Evolutionary conservation across 1,284 basidiomycete species (phyloP).

Genomic region (Fomitopsis schrenkii): DNA sequence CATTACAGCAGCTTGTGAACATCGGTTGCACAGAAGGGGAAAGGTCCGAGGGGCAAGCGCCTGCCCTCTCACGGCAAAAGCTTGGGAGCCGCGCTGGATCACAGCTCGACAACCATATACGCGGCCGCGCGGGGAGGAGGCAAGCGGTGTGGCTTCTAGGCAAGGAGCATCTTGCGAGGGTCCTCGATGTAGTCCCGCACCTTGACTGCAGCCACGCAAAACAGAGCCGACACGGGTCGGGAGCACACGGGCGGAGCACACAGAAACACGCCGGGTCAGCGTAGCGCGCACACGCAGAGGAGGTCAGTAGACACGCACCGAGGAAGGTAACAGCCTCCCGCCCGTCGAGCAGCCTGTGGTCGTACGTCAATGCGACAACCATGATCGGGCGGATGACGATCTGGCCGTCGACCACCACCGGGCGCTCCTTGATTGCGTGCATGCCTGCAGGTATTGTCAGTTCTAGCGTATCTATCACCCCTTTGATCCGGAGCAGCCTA

Average conservation of each 20-base stretch:
- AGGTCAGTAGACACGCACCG: conserved; percentile 48
- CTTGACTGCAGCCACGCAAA: conserved; percentile 42
- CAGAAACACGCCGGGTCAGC: conserved; percentile 8
- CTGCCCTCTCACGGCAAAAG: background rate
- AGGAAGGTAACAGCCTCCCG: conserved; percentile 98
- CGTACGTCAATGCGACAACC: conserved; percentile 93
- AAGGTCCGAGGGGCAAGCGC: background rate
- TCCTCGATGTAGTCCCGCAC: conserved; percentile 71
- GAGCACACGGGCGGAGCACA: background rate
- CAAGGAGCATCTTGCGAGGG: conserved; percentile 59
- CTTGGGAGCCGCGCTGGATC: background rate
- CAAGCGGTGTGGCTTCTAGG: conserved; percentile 10
- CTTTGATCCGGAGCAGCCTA: background rate
- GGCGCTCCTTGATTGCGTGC: conserved; percentile 94
- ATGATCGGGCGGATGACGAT: conserved; percentile 97
- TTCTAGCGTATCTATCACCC: background rate
- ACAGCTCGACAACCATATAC: background rate
- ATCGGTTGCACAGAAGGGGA: background rate
- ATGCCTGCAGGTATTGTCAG: conserved; percentile 52
- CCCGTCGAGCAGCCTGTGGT: conserved; percentile 95
- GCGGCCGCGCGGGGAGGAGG: background rate
- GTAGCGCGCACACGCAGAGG: background rate
- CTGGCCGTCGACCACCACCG: conserved; percentile 91
- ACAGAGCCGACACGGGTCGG: background rate
- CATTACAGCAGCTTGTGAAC: conserved; percentile 2